Percentiles rank a stretch among this genome's conserved stretches.
Conservation (phyloP, 495 filamentous ascomycete species). For the Penicillium pulvis region DNA sequence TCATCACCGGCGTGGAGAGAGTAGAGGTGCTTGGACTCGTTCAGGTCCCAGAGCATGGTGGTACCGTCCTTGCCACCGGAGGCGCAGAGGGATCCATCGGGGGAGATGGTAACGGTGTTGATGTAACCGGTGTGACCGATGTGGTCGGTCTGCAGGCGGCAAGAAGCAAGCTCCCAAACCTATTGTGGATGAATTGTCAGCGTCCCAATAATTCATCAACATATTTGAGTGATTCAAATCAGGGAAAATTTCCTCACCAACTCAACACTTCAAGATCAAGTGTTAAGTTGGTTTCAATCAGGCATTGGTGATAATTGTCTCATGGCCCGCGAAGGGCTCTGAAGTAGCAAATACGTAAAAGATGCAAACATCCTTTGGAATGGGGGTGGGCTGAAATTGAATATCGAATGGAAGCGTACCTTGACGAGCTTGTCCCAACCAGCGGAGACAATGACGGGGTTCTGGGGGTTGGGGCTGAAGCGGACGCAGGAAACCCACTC, state of each 20-base stretch:
- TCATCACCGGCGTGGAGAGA: constrained; percentile 98
- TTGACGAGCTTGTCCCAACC: constrained; percentile 99
- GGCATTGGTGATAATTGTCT: constrained; percentile 93
- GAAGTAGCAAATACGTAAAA: constrained; percentile 99
- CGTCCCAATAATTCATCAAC: constrained; percentile 14
- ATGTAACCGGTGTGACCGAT: constrained; percentile 99
- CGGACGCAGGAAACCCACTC: constrained; percentile 99
- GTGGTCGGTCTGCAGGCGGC: constrained; percentile 99
- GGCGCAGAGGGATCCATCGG: constrained; percentile 98
- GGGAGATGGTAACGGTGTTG: constrained; percentile 99
- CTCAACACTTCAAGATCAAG: constrained; percentile 17
- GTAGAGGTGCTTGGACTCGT: constrained; percentile 99
- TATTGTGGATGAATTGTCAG: constrained; percentile 43
- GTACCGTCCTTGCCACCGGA: constrained; percentile 99
- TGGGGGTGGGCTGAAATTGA: constrained; percentile 47
- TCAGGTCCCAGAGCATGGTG: constrained; percentile 99
- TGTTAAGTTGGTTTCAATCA: constrained; percentile 60
- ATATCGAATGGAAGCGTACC: constrained; percentile 61
- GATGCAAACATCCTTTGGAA: constrained; percentile 78
- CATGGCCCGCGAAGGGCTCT: constrained; percentile 89
- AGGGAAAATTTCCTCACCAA: constrained; percentile 24
- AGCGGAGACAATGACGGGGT: constrained; percentile 98
- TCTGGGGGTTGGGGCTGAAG: constrained; percentile 99
- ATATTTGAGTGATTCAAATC: background rate
- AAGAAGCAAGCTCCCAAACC: constrained; percentile 99